phyloP scores from a whole-genome alignment of 2,329 filamentous ascomycete species.

The Drechmeria coniospora region DNA sequence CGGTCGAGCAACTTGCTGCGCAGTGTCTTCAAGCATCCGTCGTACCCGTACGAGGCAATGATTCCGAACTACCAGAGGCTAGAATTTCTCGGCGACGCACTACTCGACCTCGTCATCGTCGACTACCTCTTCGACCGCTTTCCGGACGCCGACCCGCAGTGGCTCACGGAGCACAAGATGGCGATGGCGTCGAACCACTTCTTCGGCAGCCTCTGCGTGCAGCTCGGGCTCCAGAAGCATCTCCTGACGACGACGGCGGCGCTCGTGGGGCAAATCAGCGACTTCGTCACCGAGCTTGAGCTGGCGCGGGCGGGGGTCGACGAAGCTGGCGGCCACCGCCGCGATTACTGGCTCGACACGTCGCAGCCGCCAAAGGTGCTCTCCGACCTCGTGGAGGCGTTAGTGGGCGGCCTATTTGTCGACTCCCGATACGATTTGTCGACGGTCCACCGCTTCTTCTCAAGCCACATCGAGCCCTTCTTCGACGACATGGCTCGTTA shows the following conservation, averaged over 20 bases:
- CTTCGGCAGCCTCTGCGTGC: conserved; percentile 64
- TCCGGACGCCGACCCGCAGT: conserved; percentile 75
- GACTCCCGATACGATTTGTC: conserved; percentile 68
- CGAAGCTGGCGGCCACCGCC: conserved; percentile 14
- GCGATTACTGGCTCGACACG: conserved; percentile 54
- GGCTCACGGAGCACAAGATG: conserved; percentile 98
- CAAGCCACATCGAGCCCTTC: conserved; percentile 55
- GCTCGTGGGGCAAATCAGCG: conserved; percentile 27
- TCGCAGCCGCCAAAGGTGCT: conserved; percentile 57
- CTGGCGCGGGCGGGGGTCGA: conserved; percentile 26
- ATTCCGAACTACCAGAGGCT: conserved; percentile 83
- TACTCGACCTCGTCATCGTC: conserved; percentile 76
- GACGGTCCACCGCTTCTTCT: conserved; percentile 63
- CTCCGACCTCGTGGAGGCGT: conserved; percentile 78
- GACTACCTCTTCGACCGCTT: conserved; percentile 66
- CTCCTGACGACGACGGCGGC: conserved; percentile 38
- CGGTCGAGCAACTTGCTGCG: conserved; percentile 58
- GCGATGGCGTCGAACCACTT: conserved; percentile 99
- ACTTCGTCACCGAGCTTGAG: conserved; percentile 43
- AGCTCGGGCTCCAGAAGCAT: conserved; percentile 62
- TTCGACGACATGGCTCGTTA: conserved; percentile 81
- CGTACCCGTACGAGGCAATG: conserved; percentile 64
- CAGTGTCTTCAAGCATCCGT: conserved; percentile 80
- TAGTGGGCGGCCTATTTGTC: conserved; percentile 80
- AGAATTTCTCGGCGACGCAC: conserved; percentile 80